These are phyloP conservation scores for Aspergillus leporis DNA, from an alignment of 495 filamentous ascomycete genomes.

Conservation along the genomic window DNA sequence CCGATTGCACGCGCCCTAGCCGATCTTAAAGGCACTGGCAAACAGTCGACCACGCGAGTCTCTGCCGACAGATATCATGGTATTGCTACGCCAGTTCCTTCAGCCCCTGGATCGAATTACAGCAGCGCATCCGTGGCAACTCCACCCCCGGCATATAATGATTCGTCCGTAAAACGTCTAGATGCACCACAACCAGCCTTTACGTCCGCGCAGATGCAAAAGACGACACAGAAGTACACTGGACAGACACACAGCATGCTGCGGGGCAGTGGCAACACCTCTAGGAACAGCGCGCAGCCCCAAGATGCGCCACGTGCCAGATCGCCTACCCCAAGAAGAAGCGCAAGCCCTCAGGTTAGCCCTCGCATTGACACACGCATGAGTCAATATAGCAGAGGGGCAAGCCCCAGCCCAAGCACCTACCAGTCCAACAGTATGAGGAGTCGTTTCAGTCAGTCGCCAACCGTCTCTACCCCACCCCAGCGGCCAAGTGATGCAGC, in stretches of 20 bases:
- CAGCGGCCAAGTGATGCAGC: slow-evolving; percentile 58
- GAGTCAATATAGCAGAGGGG: slow-evolving; percentile 39
- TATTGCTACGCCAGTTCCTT: slow-evolving; percentile 76
- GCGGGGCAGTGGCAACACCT: slow-evolving; percentile 43
- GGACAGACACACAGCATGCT: slow-evolving; percentile 83
- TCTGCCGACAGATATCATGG: slow-evolving; percentile 95
- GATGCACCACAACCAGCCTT: slow-evolving; percentile 90
- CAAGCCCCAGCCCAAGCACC: slow-evolving; percentile 35
- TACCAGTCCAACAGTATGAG: slow-evolving; percentile 46
- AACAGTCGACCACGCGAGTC: slow-evolving; percentile 72
- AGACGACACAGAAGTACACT: slow-evolving; percentile 83
- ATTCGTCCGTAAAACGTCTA: slow-evolving; percentile 70
- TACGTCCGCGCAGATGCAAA: slow-evolving; percentile 90
- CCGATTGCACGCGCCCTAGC: slow-evolving; percentile 92
- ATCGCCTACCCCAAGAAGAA: slow-evolving; percentile 55
- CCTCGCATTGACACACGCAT: slow-evolving; percentile 41
- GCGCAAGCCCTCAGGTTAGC: slow-evolving; percentile 51
- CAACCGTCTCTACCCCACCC: slow-evolving; percentile 30
- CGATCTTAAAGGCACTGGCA: slow-evolving; percentile 84
- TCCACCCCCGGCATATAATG: slow-evolving; percentile 79
- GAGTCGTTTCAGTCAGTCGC: slow-evolving; percentile 42
- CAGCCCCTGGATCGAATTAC: slow-evolving; percentile 53
- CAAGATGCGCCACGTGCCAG: slow-evolving; percentile 47
- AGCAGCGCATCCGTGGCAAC: slow-evolving; percentile 51
- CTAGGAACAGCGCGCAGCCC: slow-evolving; percentile 30